Base-by-base conservation (phyloP, 108 stramenopile species). In the Fistulifera pelliculosa region DNA sequence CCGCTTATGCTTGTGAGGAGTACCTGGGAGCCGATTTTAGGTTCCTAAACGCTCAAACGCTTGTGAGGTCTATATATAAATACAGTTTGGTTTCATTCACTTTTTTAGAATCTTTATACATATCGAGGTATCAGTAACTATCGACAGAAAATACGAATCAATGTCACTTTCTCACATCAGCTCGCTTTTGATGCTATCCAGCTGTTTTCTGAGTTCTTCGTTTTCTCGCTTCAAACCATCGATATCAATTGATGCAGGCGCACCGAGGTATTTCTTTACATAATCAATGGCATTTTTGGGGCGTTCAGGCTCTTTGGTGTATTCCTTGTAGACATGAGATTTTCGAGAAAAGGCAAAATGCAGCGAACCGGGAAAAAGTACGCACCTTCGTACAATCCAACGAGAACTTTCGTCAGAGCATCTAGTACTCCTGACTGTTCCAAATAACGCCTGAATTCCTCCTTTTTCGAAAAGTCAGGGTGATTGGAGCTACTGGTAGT, bases 371-470 rank as follows among this genome's bases (percentile, higher is more conserved):
- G 11, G 19, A 45, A 21, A 35, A n/a, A n/a, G n/a, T 35, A 35
- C 31, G 31, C 31, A 35, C 31, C 31, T 23, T 94, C 95, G 66
- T 96, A 96, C 40, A 96, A 67, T 10, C 91, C 90, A 26, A 96
- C 93, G 45, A 96, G 66, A 0, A 91, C 95, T 58, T 93, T 94
- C 24, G 93, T 94, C 24, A 98, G 61, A 1, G 94, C 82, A 65
- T 98, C 97, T 45, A 96, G 82, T 14, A 94, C 95, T 18, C 95
- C 95, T 35, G 85, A 72, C 67, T 94, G 83, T 65, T 98, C 97
- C 24, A 98, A 69, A 66, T 96, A 98, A 49, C 86, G 89, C 48
- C 94, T 73, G 61, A 93, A 98, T 73, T 98, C 97, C 61, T 98
- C 93, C 70, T 98, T 98, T 65, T 93, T 94, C 2, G 75, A 70